These are phyloP conservation scores for Jasminum sambac DNA, from an alignment of 257 asterid genomes.

Conservation along the genomic window DNA sequence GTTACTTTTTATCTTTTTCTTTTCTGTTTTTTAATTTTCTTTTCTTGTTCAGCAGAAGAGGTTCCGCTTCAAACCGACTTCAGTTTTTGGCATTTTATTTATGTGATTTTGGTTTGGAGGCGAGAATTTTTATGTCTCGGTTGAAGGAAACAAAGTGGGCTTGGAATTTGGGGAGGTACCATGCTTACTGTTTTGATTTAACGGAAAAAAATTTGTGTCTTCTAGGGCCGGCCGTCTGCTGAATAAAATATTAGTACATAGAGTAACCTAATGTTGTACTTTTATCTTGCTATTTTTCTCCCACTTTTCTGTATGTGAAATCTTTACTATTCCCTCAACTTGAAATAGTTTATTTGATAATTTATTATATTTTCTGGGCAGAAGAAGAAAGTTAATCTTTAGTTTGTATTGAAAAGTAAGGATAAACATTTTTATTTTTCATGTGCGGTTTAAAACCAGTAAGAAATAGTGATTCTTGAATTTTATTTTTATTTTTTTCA, in stretches of 20 bases:
- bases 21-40: no score
- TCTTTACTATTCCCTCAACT: background rate
- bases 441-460: no score
- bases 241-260: background rate
- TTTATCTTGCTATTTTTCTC: background rate
- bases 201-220: background rate
- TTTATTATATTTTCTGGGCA: no score
- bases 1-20: no score
- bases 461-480: no score
- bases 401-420: no score
- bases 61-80: slow-evolving; percentile 11
- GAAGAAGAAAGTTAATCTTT: no score
- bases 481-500: no score
- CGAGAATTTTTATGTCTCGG: slow-evolving; percentile 19
- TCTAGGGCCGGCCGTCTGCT: slow-evolving; percentile 9
- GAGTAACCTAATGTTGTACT: background rate
- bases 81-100: background rate
- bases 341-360: background rate
- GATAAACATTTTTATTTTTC: no score
- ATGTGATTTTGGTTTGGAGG: background rate
- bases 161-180: slow-evolving; percentile 27
- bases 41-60: background rate
- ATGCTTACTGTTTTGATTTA: slow-evolving; percentile 20
- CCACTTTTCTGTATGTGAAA: background rate
- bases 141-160: slow-evolving; percentile 16